Evolutionary conservation across 2,329 filamentous ascomycete genomes (phyloP).

Genomic region (Fusarium burgessii): DNA sequence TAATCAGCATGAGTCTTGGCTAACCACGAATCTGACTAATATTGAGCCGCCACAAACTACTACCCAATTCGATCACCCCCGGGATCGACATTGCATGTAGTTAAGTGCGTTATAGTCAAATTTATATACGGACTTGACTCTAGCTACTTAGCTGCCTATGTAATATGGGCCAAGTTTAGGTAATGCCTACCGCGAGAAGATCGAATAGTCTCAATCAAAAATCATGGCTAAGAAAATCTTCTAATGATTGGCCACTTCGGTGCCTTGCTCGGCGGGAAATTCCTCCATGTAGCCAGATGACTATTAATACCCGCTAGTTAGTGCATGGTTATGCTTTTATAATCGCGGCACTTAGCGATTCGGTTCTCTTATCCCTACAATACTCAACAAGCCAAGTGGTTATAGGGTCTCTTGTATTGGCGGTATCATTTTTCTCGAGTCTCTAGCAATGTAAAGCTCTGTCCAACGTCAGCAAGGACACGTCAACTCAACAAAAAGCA

Average conservation of each 20-base stretch:
- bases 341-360: neutral
- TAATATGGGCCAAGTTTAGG: neutral
- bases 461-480: neutral
- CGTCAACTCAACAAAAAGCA: neutral
- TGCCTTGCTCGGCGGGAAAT: neutral
- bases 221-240: neutral
- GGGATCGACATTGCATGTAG: neutral
- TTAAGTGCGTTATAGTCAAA: neutral
- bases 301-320: neutral
- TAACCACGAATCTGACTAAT: slow-evolving; percentile 26
- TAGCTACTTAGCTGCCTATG: too few species aligned
- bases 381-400: neutral
- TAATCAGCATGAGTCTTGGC: slow-evolving; percentile 9
- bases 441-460: neutral
- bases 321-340: neutral
- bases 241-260: neutral
- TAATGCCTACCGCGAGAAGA: neutral
- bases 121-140: neutral
- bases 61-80: neutral
- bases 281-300: neutral
- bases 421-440: neutral
- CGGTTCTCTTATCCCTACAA: neutral
- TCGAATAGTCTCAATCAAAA: too few species aligned
- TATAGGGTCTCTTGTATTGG: neutral
- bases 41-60: neutral